A percentile compares a stretch with the other conserved stretches of the same genome.
These are phyloP conservation scores for Colletotrichum magnum DNA, from an alignment of 2,329 filamentous ascomycete genomes.

Conservation along the genomic window DNA sequence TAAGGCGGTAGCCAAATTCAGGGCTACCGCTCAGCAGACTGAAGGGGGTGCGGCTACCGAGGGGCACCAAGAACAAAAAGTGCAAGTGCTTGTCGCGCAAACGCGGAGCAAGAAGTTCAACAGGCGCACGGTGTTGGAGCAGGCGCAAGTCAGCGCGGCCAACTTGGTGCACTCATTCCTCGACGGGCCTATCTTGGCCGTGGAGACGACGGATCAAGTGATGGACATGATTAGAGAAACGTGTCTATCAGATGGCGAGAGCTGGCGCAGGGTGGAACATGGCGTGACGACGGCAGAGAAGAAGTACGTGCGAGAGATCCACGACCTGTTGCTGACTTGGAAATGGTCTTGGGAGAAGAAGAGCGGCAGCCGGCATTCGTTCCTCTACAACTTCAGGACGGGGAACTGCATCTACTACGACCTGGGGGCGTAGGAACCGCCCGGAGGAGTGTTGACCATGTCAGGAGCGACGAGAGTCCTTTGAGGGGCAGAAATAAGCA, in stretches of 20 bases:
- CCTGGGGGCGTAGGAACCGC: conserved; percentile 61
- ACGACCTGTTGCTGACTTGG: conserved; percentile 80
- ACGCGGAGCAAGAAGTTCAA: conserved; percentile 94
- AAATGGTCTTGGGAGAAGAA: conserved; percentile 68
- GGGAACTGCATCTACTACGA: conserved; percentile 90
- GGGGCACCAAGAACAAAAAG: conserved; percentile 74
- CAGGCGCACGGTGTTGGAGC: conserved; percentile 86
- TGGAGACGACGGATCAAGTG: conserved; percentile 89
- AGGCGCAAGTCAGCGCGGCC: conserved; percentile 72
- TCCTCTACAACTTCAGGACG: conserved; percentile 93
- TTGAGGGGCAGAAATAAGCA: neutral
- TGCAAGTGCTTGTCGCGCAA: conserved; percentile 86
- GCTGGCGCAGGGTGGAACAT: conserved; percentile 87
- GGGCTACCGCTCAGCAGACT: conserved; percentile 49
- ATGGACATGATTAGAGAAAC: conserved; percentile 83
- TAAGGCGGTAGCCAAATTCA: conserved; percentile 65
- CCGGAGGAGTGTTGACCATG: neutral
- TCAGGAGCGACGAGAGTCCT: neutral
- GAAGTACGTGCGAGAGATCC: conserved; percentile 86
- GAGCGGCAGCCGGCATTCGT: conserved; percentile 77
- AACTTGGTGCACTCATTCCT: conserved; percentile 79
- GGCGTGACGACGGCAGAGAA: conserved; percentile 81
- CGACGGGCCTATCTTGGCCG: conserved; percentile 85
- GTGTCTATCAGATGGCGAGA: conserved; percentile 82
- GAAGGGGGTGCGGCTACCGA: conserved; percentile 48